Conservation (phyloP, 345 rosid species). For the Rhodamnia rubescens region DNA sequence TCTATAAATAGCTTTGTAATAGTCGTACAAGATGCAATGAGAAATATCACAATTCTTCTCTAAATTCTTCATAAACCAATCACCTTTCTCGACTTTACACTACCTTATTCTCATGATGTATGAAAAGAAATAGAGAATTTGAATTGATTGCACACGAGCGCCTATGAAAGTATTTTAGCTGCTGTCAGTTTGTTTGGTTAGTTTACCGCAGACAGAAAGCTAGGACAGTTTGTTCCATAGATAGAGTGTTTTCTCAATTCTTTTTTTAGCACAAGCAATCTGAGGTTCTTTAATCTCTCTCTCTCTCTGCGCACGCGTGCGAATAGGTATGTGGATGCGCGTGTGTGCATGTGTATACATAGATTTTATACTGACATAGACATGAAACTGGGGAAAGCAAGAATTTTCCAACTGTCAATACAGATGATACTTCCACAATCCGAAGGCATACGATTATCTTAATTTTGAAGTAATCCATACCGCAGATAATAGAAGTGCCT, state of each 20-base stretch:
- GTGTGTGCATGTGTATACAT: background rate
- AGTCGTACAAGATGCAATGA: too few species aligned
- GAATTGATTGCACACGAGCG: background rate
- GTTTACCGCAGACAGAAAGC: background rate
- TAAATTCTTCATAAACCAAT: too few species aligned
- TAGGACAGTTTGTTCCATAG: background rate
- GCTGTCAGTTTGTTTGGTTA: background rate
- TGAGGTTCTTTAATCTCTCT: background rate
- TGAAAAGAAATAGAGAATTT: background rate
- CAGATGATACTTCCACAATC: background rate
- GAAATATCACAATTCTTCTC: too few species aligned
- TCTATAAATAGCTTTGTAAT: too few species aligned
- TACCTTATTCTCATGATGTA: background rate
- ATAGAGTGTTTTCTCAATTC: background rate
- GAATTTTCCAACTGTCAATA: background rate
- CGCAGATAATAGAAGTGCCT: conserved; percentile 70
- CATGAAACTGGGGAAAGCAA: background rate
- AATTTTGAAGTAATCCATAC: conserved; percentile 26
- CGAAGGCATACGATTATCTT: background rate
- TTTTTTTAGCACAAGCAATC: background rate
- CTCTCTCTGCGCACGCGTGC: background rate
- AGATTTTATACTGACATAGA: background rate
- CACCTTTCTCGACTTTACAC: background rate
- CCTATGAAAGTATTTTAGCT: background rate
- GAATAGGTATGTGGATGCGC: background rate